Percentiles rank a stretch among this genome's conserved stretches.
phyloP scores from a whole-genome alignment of 805 yeast genomes.

The Ogataea methylovora region DNA sequence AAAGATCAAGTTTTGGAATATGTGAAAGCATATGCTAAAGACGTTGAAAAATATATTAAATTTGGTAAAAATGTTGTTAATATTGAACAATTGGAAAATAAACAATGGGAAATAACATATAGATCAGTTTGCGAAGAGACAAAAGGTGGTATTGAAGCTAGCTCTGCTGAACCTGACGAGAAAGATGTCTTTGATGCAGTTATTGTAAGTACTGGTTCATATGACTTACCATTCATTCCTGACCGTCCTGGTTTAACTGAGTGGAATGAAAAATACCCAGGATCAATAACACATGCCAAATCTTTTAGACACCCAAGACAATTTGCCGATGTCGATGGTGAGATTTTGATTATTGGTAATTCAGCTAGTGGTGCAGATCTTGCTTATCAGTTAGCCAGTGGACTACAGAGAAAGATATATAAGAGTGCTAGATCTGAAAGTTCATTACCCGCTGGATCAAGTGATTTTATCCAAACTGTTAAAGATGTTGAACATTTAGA shows the following conservation, averaged over 20 bases:
- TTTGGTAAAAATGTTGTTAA: constrained; percentile 41
- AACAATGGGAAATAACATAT: constrained; percentile 38
- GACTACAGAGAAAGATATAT: constrained; percentile 32
- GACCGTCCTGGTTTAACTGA: constrained; percentile 42
- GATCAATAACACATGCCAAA: constrained; percentile 49
- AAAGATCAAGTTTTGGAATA: constrained; percentile 54
- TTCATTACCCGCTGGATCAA: constrained; percentile 35
- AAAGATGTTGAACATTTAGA: constrained; percentile 35
- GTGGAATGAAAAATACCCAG: constrained; percentile 38
- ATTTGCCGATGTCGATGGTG: constrained; percentile 27
- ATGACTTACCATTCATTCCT: constrained; percentile 54
- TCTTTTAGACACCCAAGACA: constrained; percentile 40
- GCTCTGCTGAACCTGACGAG: constrained; percentile 10
- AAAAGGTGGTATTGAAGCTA: constrained; percentile 20
- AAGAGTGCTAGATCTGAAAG: constrained; percentile 43
- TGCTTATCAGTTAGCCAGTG: constrained; percentile 49
- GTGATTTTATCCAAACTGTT: constrained; percentile 32
- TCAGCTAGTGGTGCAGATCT: constrained; percentile 71
- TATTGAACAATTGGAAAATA: constrained; percentile 21
- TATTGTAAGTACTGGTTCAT: constrained; percentile 57
- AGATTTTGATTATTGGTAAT: constrained; percentile 63
- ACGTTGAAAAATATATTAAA: constrained; percentile 29
- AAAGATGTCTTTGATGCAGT: constrained; percentile 53
- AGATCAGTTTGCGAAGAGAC: constrained; percentile 25
- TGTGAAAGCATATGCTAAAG: constrained; percentile 41